Evolutionary conservation across 495 filamentous ascomycete genomes (phyloP), one percentile per base, ranked within the genome.

Genomic region (Aspergillus bertholletiae): DNA sequence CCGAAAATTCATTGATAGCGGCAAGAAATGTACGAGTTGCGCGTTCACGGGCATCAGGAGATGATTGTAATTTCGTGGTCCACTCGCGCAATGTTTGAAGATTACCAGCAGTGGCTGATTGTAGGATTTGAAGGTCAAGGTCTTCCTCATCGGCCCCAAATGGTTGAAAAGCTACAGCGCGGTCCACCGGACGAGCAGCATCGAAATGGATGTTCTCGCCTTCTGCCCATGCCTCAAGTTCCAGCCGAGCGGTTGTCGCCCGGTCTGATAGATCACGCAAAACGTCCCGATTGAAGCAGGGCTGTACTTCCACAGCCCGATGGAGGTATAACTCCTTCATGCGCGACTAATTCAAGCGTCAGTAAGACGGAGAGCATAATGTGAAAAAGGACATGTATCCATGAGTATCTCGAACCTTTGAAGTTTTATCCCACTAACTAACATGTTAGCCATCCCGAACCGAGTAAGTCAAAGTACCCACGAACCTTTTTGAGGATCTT

Each of bases 251-350:
- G 15, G 90, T 96, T 2, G 92, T 96, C 18, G 95, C 94, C 68
- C 96, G 91, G 61, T 98, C 95, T 0, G 95, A 96, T 20, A 97
- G 80, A 57, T 96, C 92, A 64, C 92, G 95, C 60, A 98, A 94
- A 56, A 97, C 89, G 55, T 96, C 87, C 34, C 92, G 83, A 70
- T 97, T 97, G 79, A 98, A 98, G 68, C 93, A 96, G 2, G 94
- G 95, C 64, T 97, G 94, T 45, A 97, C 92, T 71, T 98, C 94
- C 47, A 97, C 93, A 11, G 95, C 94, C 17, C 94, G 84, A 11
- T 94, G 92, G 28, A 98, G 85, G 65, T 97, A 97, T 21, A 97
- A 78, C 73, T 97, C 95, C 67, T 98, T 98, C 58, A 92, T 96
- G 64, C 92, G 90, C 50, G 94, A 97, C 82, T 88, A 64, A 44